phyloP scores from a whole-genome alignment of 192 early-diverging fungal genomes.

The Phycomyces nitens region DNA sequence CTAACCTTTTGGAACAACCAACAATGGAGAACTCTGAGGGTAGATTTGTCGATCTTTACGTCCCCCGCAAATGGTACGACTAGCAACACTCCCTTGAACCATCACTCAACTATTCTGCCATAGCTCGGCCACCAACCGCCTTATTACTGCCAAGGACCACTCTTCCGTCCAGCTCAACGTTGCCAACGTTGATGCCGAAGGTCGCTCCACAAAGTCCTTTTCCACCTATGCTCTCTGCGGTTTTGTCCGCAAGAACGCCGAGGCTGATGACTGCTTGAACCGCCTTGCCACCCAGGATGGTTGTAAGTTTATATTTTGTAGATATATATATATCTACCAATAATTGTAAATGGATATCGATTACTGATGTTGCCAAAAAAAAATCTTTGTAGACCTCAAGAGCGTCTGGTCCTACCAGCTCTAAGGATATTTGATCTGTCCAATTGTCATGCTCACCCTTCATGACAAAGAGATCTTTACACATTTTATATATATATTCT shows the following conservation, averaged over 20 bases:
- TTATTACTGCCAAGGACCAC: conserved; percentile 98
- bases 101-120: not conserved
- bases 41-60: conserved; percentile 77
- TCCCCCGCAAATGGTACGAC: conserved; percentile 88
- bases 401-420: conserved; percentile 75
- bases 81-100: not conserved
- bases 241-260: conserved; percentile 82
- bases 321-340: not conserved
- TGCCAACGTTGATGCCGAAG: conserved; percentile 84
- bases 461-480: too few relatives aligned
- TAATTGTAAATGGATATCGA: not conserved
- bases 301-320: conserved; percentile 40
- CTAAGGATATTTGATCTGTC: conserved; percentile 40
- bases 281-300: conserved; percentile 79
- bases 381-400: conserved; percentile 51
- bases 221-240: conserved; percentile 90
- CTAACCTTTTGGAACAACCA: conserved; percentile 9
- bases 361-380: not conserved
- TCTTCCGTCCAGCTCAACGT: conserved; percentile 97
- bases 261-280: conserved; percentile 97
- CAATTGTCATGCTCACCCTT: not conserved
- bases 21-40: conserved; percentile 49
- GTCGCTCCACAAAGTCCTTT: conserved; percentile 67
- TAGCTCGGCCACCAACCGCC: conserved; percentile 95
- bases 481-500: too few relatives aligned